A percentile compares a stretch with the other conserved stretches of the same genome.
phyloP scores from a whole-genome alignment of 495 filamentous ascomycete genomes.

The Hyphodiscus hymeniophilus region DNA sequence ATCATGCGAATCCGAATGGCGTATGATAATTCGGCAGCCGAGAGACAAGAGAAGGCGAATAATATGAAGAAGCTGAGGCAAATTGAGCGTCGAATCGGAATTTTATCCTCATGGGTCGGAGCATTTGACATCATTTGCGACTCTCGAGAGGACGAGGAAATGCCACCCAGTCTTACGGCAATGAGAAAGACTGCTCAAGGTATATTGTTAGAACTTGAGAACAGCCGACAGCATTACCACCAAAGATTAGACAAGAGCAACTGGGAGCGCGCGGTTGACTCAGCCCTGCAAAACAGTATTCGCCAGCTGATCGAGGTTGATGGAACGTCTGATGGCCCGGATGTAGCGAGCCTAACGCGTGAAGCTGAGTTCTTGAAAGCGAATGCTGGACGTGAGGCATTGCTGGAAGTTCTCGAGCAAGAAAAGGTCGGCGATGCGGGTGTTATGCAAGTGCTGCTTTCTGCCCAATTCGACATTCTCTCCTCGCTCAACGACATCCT shows the following conservation, averaged over 20 bases:
- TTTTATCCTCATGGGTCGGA: slow-evolving; percentile 85
- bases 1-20: slow-evolving; percentile 71
- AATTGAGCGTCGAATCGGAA: slow-evolving; percentile 73
- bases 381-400: slow-evolving; percentile 73
- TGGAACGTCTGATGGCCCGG: slow-evolving; percentile 56
- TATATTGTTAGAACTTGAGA: slow-evolving; percentile 78
- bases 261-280: slow-evolving; percentile 81
- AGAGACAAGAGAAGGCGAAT: slow-evolving; percentile 68
- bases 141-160: slow-evolving; percentile 55
- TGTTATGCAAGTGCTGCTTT: slow-evolving; percentile 71
- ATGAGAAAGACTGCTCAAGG: slow-evolving; percentile 86
- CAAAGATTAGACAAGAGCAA: slow-evolving; percentile 68
- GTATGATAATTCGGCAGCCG: slow-evolving; percentile 72
- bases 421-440: slow-evolving; percentile 74
- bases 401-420: slow-evolving; percentile 69
- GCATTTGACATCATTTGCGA: slow-evolving; percentile 84
- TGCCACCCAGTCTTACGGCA: slow-evolving; percentile 54
- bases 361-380: slow-evolving; percentile 81
- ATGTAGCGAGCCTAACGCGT: slow-evolving; percentile 61
- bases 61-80: slow-evolving; percentile 78
- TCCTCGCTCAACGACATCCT: slow-evolving; percentile 72
- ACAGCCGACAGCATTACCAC: slow-evolving; percentile 82
- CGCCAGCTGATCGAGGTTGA: slow-evolving; percentile 68
- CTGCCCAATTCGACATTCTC: slow-evolving; percentile 87
- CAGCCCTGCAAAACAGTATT: slow-evolving; percentile 78